Evolutionary conservation across 768 basidiomycete genomes (phyloP).

Genomic region (Auriscalpium orientale): DNA sequence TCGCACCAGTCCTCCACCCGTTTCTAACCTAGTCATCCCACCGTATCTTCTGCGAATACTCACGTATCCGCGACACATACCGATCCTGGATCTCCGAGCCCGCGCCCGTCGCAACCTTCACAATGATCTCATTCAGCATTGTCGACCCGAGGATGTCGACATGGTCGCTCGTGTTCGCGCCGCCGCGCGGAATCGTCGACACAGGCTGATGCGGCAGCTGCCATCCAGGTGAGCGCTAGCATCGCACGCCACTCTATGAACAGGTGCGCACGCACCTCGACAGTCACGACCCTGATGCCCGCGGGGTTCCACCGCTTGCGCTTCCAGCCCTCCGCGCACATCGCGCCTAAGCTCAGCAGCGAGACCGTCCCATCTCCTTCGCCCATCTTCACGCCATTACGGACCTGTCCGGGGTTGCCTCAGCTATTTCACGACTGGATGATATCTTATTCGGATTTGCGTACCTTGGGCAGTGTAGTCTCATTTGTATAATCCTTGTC

Average conservation of each 20-base stretch:
- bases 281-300: constrained; percentile 77
- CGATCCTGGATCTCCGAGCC: constrained; percentile 63
- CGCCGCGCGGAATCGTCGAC: constrained; percentile 71
- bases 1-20: too few relatives aligned
- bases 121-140: constrained; percentile 79
- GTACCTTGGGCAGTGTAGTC: constrained; percentile 45
- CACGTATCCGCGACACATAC: constrained; percentile 70
- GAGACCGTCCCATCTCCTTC: constrained; percentile 95
- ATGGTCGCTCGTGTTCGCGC: constrained; percentile 87
- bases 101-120: constrained; percentile 82
- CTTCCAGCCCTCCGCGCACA: constrained; percentile 97
- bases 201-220: constrained; percentile 79
- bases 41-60: constrained; percentile 63
- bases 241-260: background rate
- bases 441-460: background rate
- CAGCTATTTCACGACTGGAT: background rate
- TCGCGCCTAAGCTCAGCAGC: constrained; percentile 80
- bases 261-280: constrained; percentile 53
- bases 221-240: background rate
- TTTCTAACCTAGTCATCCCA: constrained; percentile 44
- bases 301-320: constrained; percentile 85
- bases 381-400: constrained; percentile 85
- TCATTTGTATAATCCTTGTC: constrained; percentile 78
- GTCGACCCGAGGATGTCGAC: constrained; percentile 67
- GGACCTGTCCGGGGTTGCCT: constrained; percentile 34